Evolutionary conservation across 2,329 filamentous ascomycete species (phyloP), one percentile per base, ranked within the genome.

Genomic region (Pseudogymnoascus sp.): DNA sequence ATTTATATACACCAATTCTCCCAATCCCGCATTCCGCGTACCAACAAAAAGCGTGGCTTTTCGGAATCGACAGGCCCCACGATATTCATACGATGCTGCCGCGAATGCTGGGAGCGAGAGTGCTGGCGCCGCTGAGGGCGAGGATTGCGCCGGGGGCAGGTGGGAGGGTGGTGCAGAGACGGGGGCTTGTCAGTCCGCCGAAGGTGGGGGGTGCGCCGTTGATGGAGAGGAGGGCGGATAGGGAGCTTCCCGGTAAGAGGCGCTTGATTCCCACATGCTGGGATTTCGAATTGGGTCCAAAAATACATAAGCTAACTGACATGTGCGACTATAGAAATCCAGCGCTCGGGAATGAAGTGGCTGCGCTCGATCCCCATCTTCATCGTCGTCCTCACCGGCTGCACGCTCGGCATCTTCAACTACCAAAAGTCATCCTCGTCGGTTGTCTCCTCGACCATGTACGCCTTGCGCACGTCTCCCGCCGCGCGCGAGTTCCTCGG

Each of bases 401-500:
- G 87, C 67, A 87, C 87, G 67, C 78, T 95, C 64, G 90, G 88
- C 68, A 97, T 99, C 75, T 97, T 99, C 88, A 99, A 99, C 82
- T 97, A 99, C 83, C 93, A 99, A 75, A 97, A 97, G 75, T 85
- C 87, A 62, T 91, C 89, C n/a, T 91, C 87, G 27, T 89, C 89
- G 61, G 84, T 93, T 31, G 89, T 97, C n/a, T 86, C 86, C 61
- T 90, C 89, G 61, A 94, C 92, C 4, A 83, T 99, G 29, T 99
- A 97, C 80, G 89, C 93, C 1, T 83, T 99, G 66, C 89, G 94
- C 66, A 95, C 90, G 2, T 91, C 88, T 62, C 78, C 83, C 2
- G 77, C 80, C 63, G 94, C 92, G 52, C 86, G 92, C 70, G 86
- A 86, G 62, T 78, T 87, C 52, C 83, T 99, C 29, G 94, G 94